A percentile compares a stretch with the other conserved stretches of the same genome.
These are phyloP conservation scores for Prinsepia uniflora DNA, from an alignment of 306 rosid species.

Conservation along the genomic window DNA sequence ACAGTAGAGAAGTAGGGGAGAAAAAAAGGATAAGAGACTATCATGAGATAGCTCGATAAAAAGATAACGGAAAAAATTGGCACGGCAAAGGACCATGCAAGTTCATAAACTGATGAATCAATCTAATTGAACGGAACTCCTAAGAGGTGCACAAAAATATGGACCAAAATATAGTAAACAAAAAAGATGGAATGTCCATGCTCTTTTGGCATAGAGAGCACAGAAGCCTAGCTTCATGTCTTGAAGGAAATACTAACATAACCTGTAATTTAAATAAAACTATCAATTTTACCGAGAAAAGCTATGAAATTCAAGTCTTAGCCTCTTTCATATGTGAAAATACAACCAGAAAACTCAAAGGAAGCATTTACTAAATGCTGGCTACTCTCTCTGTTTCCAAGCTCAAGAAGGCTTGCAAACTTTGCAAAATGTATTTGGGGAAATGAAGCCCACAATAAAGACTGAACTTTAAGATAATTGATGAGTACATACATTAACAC, in stretches of 20 bases:
- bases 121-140: background rate
- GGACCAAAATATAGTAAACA: background rate
- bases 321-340: background rate
- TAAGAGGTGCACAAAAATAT: background rate
- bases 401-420: background rate
- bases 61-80: background rate
- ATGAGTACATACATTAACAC: slow-evolving; percentile 10
- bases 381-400: background rate
- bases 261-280: slow-evolving; percentile 1
- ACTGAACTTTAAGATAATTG: slow-evolving; percentile 17
- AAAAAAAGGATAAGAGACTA: background rate
- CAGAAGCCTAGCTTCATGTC: background rate
- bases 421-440: background rate
- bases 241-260: background rate
- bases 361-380: background rate
- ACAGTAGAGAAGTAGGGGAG: background rate
- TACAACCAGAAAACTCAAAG: background rate
- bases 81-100: background rate
- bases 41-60: background rate
- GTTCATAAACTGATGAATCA: background rate
- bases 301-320: background rate
- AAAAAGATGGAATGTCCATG: background rate
- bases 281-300: background rate
- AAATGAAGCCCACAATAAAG: background rate
- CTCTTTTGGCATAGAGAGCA: background rate